Percentiles rank a stretch among this genome's conserved stretches.
Evolutionary conservation across 306 rosid species (phyloP).

Genomic region (Medicago arabica): DNA sequence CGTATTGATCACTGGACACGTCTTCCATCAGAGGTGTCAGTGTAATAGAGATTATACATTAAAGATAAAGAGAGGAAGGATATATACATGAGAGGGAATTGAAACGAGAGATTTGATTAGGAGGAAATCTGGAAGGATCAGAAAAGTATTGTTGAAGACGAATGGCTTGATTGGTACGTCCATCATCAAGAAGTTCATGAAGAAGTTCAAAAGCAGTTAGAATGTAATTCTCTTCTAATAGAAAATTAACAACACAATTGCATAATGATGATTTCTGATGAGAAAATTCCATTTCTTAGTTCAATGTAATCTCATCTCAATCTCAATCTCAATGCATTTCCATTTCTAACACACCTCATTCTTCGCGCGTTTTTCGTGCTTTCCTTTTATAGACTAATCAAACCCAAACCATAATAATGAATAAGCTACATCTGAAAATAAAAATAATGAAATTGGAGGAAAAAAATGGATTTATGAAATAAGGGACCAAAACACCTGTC

Average conservation of each 20-base stretch:
- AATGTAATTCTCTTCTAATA: conserved; percentile 87
- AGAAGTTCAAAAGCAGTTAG: conserved; percentile 96
- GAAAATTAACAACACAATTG: conserved; percentile 95
- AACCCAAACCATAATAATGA: neutral
- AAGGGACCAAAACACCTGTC: too few species aligned
- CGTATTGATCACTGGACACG: too few species aligned
- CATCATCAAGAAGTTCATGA: conserved; percentile 96
- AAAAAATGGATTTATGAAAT: too few species aligned
- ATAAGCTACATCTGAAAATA: too few species aligned
- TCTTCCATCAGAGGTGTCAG: too few species aligned
- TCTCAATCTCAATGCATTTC: neutral
- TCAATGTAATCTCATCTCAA: neutral
- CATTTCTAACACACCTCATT: neutral
- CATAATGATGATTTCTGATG: conserved; percentile 75
- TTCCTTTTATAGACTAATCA: neutral
- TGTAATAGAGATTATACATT: too few species aligned
- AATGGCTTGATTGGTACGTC: conserved; percentile 83
- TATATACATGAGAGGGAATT: conserved; percentile 54
- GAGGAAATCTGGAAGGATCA: conserved; percentile 76
- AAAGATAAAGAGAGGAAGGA: neutral
- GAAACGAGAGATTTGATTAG: conserved; percentile 83
- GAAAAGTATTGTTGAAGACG: conserved; percentile 85
- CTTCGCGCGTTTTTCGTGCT: conserved; percentile 42
- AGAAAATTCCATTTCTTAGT: neutral
- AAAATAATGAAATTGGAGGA: too few species aligned